Conservation (phyloP, 164 flowering plant species). For the Vitis amurensis region DNA sequence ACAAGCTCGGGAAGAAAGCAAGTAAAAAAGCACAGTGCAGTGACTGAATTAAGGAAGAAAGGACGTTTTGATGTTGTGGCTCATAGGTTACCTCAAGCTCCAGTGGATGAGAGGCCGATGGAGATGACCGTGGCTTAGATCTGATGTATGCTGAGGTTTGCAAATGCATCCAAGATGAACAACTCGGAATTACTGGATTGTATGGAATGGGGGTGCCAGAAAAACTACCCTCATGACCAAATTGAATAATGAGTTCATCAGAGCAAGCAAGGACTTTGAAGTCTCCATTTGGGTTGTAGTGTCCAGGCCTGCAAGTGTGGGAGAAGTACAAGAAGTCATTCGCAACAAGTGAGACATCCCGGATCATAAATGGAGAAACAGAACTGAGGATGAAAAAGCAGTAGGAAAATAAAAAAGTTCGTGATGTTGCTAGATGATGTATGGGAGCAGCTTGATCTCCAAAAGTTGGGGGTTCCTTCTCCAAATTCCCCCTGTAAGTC, state of each 20-base stretch:
- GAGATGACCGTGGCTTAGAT: conserved; percentile 3
- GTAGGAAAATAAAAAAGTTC: conserved; percentile 7
- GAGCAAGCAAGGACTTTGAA: not conserved
- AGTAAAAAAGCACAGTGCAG: not conserved
- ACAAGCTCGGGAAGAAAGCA: conserved; percentile 18
- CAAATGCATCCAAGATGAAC: not conserved
- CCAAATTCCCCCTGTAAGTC: not conserved
- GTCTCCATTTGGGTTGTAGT: conserved; percentile 13
- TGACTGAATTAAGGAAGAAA: not conserved
- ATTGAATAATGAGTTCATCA: conserved; percentile 1
- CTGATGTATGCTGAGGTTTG: not conserved
- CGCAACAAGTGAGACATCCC: not conserved
- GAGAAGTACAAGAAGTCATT: conserved; percentile 16
- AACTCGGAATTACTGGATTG: conserved; percentile 6
- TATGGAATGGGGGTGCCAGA: conserved; percentile 19
- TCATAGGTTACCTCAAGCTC: not conserved
- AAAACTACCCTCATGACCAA: conserved; percentile 19
- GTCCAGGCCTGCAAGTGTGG: not conserved
- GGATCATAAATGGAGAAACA: not conserved
- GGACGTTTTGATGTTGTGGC: conserved; percentile 11
- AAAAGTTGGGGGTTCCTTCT: conserved; percentile 5
- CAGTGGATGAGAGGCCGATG: conserved; percentile 2
- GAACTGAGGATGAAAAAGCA: not conserved
- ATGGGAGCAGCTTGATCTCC: conserved; percentile 5
- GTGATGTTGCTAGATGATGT: conserved; percentile 17